Conservation (phyloP, 352 stramenopile species). For the Blastocystis sp. region DNA sequence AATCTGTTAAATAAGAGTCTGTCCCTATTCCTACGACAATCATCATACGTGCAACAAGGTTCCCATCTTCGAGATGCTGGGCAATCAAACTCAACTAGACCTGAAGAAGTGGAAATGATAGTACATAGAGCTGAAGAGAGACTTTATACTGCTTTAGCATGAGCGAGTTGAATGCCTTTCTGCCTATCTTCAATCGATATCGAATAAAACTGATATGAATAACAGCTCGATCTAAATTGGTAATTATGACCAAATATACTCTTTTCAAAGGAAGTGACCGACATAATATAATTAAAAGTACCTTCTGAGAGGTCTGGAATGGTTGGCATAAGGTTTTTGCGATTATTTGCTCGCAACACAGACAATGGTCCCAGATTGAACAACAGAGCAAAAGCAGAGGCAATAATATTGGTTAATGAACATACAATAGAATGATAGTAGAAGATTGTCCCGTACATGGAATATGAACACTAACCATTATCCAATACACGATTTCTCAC, state of each 20-base stretch:
- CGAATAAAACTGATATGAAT: constrained; percentile 59
- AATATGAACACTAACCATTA: constrained; percentile 1
- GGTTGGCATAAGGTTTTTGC: constrained; percentile 51
- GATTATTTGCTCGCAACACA: constrained; percentile 44
- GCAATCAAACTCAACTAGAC: constrained; percentile 35
- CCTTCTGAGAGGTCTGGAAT: constrained; percentile 56
- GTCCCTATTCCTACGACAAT: neutral
- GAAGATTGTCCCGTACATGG: constrained; percentile 39
- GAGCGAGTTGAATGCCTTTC: constrained; percentile 53
- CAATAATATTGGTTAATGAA: constrained; percentile 34
- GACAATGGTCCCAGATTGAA: constrained; percentile 53
- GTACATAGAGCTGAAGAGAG: constrained; percentile 48
- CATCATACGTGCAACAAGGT: constrained; percentile 42
- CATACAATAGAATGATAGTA: constrained; percentile 51
- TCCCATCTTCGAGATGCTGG: constrained; percentile 4
- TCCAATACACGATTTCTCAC: neutral
- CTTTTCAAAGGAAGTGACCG: constrained; percentile 44
- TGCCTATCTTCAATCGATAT: constrained; percentile 14
- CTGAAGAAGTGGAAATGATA: neutral
- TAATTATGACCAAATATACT: neutral
- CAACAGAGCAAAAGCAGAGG: constrained; percentile 31
- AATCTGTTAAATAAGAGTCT: neutral
- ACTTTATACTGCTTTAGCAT: constrained; percentile 44
- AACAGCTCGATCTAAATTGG: neutral
- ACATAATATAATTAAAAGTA: constrained; percentile 58